Conservation (phyloP, 345 rosid species). For the Linum usitatissimum region DNA sequence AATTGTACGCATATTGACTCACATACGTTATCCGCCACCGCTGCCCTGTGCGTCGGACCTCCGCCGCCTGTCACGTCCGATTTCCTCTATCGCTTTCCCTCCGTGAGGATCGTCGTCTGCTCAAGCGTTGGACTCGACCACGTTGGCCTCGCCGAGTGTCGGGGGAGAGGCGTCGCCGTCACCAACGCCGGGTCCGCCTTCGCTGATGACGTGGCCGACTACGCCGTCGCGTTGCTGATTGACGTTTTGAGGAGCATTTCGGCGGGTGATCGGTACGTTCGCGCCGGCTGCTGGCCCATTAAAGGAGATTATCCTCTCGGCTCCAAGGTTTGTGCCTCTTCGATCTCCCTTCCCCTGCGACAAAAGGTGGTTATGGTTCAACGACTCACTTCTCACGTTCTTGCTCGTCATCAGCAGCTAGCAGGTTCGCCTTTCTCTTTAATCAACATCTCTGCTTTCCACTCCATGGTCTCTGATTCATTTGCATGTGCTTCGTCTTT, state of each 20-base stretch:
- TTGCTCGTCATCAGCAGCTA: too few species aligned
- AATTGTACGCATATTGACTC: too few species aligned
- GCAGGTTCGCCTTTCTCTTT: too few species aligned
- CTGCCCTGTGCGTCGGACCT: slow-evolving; percentile 27
- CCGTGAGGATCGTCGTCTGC: slow-evolving; percentile 24
- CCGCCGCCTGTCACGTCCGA: slow-evolving; percentile 18
- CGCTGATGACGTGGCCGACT: slow-evolving; percentile 34
- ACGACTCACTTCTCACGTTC: too few species aligned
- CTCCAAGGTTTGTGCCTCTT: slow-evolving; percentile 21
- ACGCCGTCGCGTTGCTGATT: slow-evolving; percentile 30
- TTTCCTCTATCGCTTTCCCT: slow-evolving; percentile 22
- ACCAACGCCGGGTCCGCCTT: slow-evolving; percentile 31
- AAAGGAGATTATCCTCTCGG: slow-evolving; percentile 27
- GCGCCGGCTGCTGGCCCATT: slow-evolving; percentile 21
- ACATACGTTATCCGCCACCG: slow-evolving; percentile 27
- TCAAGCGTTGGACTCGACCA: slow-evolving; percentile 32
- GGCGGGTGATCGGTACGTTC: slow-evolving; percentile 23
- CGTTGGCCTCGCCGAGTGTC: slow-evolving; percentile 34
- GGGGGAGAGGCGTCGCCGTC: slow-evolving; percentile 26
- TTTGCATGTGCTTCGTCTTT: too few species aligned
- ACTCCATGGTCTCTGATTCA: too few species aligned
- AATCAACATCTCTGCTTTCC: too few species aligned
- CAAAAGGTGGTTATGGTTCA: too few species aligned
- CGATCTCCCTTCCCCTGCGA: too few species aligned
- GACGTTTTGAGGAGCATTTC: slow-evolving; percentile 30